Conservation (phyloP, 1,284 basidiomycete species). For the Ustilago trichophora region DNA sequence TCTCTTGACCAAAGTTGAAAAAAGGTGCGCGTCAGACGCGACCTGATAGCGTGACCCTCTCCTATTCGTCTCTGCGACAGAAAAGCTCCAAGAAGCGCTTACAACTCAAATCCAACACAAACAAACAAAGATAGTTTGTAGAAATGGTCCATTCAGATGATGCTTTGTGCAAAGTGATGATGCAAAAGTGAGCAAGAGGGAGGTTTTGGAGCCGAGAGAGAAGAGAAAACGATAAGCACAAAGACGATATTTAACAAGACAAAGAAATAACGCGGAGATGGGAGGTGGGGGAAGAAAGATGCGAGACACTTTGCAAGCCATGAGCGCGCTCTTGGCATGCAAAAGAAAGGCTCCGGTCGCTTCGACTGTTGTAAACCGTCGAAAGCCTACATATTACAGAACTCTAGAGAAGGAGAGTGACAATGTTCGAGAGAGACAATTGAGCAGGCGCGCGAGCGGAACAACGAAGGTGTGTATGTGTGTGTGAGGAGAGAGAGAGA, state of each 20-base stretch:
- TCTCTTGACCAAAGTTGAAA: too few relatives aligned
- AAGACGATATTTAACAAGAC: conserved; percentile 18
- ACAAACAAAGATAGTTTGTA: neutral
- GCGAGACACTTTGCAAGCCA: neutral
- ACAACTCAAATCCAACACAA: too few relatives aligned
- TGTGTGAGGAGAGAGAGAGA: neutral
- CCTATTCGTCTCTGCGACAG: too few relatives aligned
- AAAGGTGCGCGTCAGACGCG: too few relatives aligned
- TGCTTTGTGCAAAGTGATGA: conserved; percentile 43
- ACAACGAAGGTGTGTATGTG: conserved; percentile 8
- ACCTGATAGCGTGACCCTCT: too few relatives aligned
- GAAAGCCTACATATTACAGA: conserved; percentile 33
- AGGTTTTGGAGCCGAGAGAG: neutral
- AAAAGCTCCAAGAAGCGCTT: too few relatives aligned
- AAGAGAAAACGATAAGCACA: conserved; percentile 8
- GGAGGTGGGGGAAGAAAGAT: neutral
- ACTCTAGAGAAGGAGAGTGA: conserved; percentile 22
- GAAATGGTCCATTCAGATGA: conserved; percentile 43
- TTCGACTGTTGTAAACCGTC: too few relatives aligned
- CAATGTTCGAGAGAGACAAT: conserved; percentile 18
- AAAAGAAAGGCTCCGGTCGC: neutral
- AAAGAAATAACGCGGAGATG: too few relatives aligned
- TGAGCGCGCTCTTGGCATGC: neutral
- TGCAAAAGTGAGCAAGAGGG: conserved; percentile 22
- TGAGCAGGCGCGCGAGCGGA: neutral